phyloP scores from a whole-genome alignment of 2,329 filamentous ascomycete genomes.

The Simplicillium sp. region DNA sequence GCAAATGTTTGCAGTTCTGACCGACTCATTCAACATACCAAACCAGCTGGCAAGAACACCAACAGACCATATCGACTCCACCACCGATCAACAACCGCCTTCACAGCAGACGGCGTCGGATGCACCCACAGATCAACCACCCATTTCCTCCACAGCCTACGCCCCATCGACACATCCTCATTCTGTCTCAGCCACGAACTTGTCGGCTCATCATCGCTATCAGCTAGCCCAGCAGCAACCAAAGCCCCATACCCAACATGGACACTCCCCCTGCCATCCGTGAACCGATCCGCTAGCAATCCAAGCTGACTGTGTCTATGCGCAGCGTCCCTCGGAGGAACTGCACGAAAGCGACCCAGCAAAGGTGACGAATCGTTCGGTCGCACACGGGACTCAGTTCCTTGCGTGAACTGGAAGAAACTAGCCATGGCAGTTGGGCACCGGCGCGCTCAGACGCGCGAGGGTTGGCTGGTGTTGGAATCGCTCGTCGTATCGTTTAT shows the following conservation, averaged over 20 bases:
- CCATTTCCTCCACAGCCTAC: constrained; percentile 25
- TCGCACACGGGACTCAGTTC: constrained; percentile 46
- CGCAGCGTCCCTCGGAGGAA: constrained; percentile 32
- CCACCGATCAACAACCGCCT: constrained; percentile 50
- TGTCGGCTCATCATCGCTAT: constrained; percentile 22
- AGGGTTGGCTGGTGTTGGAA: too few species aligned
- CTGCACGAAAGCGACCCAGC: constrained; percentile 56
- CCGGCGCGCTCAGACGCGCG: too few species aligned
- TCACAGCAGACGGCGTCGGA: constrained; percentile 49
- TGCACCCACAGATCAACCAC: constrained; percentile 49
- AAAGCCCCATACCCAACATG: constrained; percentile 48
- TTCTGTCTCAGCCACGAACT: constrained; percentile 14
- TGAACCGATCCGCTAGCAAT: constrained; percentile 25
- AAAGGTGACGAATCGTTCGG: constrained; percentile 48
- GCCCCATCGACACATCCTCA: constrained; percentile 16
- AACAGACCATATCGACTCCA: constrained; percentile 53
- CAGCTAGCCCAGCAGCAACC: constrained; percentile 32
- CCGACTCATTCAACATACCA: constrained; percentile 34
- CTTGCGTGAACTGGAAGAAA: constrained; percentile 60
- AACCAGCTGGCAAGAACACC: constrained; percentile 48
- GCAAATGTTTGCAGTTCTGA: background rate
- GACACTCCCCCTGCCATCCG: constrained; percentile 37
- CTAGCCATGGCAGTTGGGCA: constrained; percentile 39
- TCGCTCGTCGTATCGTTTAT: too few species aligned
- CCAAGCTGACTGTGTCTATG: constrained; percentile 26